phyloP scores from a whole-genome alignment of 108 stramenopile genomes.

The Pelagomonas calceolata region DNA sequence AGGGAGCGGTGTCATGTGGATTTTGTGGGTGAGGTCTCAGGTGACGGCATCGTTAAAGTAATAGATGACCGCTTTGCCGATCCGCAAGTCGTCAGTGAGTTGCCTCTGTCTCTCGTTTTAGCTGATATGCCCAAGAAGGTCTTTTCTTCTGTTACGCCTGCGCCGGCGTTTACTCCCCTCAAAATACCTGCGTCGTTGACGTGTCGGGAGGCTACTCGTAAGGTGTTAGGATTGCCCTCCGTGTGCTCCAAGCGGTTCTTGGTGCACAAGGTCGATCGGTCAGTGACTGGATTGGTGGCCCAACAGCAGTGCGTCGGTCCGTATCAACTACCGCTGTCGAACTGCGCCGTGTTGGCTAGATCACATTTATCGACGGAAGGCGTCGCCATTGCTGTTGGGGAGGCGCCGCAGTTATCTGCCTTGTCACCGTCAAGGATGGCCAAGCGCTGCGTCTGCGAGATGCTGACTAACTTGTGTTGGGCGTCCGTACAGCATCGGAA shows the following conservation, averaged over 20 bases:
- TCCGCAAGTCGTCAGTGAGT: constrained; percentile 59
- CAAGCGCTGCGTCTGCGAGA: constrained; percentile 88
- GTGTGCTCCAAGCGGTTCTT: constrained; percentile 98
- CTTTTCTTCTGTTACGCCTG: constrained; percentile 61
- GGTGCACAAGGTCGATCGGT: constrained; percentile 96
- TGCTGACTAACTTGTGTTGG: constrained; percentile 96
- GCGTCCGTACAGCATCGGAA: constrained; percentile 79
- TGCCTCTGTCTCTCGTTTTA: constrained; percentile 86
- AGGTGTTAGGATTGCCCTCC: constrained; percentile 80
- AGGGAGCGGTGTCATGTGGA: constrained; percentile 87
- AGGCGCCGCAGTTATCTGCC: constrained; percentile 94
- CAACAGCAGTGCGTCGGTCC: constrained; percentile 99
- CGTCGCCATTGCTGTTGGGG: constrained; percentile 89
- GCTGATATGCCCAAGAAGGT: constrained; percentile 98
- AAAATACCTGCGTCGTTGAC: constrained; percentile 33
- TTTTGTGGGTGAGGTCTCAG: constrained; percentile 79
- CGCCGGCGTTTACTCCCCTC: constrained; percentile 37
- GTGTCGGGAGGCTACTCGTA: constrained; percentile 42
- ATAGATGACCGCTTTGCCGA: constrained; percentile 69
- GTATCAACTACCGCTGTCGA: constrained; percentile 86
- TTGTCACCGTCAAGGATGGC: constrained; percentile 87
- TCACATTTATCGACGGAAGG: constrained; percentile 84
- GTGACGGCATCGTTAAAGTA: constrained; percentile 81
- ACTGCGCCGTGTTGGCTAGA: constrained; percentile 88
- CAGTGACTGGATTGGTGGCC: constrained; percentile 93